These are phyloP conservation scores for Antitrichia curtipendula DNA, from an alignment of 225 moss, liverwort and hornwort genomes.

Conservation along the genomic window DNA sequence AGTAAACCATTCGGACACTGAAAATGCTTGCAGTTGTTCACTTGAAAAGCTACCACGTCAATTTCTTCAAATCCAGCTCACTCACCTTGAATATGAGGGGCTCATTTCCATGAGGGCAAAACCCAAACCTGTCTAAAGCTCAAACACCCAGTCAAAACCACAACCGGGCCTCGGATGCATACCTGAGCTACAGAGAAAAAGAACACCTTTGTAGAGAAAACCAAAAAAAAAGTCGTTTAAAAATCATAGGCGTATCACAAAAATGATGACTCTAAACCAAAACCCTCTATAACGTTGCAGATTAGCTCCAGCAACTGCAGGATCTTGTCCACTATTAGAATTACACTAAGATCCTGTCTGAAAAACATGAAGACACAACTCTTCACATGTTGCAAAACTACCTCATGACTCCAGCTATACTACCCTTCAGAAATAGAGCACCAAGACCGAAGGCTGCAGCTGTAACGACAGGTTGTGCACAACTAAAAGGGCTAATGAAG, in stretches of 20 bases:
- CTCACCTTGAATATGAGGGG: background rate
- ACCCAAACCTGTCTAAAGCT: background rate
- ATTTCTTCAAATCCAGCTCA: background rate
- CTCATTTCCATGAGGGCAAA: background rate
- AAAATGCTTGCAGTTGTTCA: background rate
- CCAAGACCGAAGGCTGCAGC: slow-evolving; percentile 7
- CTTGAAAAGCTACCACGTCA: background rate
- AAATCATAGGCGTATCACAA: background rate
- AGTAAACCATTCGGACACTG: background rate
- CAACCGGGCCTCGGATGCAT: background rate
- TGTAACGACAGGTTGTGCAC: background rate
- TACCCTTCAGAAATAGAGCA: background rate
- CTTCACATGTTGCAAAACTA: background rate
- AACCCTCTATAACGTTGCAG: background rate
- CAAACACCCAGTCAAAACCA: background rate
- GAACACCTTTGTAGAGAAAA: background rate
- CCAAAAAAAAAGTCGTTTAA: background rate
- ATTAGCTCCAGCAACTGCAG: background rate
- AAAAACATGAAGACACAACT: too few species aligned
- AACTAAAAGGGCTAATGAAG: background rate
- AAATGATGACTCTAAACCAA: background rate
- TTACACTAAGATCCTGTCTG: background rate
- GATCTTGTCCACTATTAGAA: background rate
- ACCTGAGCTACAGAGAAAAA: background rate
- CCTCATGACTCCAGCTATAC: background rate